phyloP scores from a whole-genome alignment of 768 basidiomycete species.

The Naematelia encephala region DNA sequence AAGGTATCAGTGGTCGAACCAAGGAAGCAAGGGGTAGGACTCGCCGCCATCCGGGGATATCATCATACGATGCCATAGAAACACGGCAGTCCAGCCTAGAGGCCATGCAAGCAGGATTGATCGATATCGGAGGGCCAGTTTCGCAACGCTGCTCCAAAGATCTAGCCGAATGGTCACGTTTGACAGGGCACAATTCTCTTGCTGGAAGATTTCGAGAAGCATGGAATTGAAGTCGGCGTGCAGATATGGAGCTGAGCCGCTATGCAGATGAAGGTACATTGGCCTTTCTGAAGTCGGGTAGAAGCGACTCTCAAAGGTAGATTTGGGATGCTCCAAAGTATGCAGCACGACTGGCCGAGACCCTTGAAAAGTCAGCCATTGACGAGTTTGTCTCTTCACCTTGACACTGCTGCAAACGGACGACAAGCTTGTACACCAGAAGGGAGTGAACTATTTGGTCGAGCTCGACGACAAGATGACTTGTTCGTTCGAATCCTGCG shows the following conservation, averaged over 20 bases:
- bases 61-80: background rate
- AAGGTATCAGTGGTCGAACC: no score
- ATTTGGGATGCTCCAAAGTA: background rate
- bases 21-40: no score
- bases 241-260: slow-evolving; percentile 40
- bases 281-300: slow-evolving; percentile 48
- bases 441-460: background rate
- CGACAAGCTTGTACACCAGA: background rate
- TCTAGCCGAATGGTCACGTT: slow-evolving; percentile 62
- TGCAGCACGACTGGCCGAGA: background rate
- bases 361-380: background rate
- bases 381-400: background rate
- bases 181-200: slow-evolving; percentile 55
- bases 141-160: slow-evolving; percentile 67
- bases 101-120: slow-evolving; percentile 70
- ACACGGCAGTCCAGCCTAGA: slow-evolving; percentile 53
- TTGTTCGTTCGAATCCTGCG: background rate
- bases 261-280: slow-evolving; percentile 35
- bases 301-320: slow-evolving; percentile 62
- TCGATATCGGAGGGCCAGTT: slow-evolving; percentile 70
- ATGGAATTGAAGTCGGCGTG: slow-evolving; percentile 8
- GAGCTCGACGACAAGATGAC: background rate
- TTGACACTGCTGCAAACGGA: background rate
- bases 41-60: slow-evolving; percentile 1
- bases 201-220: slow-evolving; percentile 32